A percentile compares a stretch with the other conserved stretches of the same genome.
phyloP scores from a whole-genome alignment of 2,329 filamentous ascomycete genomes.

The Phialophora tarda region DNA sequence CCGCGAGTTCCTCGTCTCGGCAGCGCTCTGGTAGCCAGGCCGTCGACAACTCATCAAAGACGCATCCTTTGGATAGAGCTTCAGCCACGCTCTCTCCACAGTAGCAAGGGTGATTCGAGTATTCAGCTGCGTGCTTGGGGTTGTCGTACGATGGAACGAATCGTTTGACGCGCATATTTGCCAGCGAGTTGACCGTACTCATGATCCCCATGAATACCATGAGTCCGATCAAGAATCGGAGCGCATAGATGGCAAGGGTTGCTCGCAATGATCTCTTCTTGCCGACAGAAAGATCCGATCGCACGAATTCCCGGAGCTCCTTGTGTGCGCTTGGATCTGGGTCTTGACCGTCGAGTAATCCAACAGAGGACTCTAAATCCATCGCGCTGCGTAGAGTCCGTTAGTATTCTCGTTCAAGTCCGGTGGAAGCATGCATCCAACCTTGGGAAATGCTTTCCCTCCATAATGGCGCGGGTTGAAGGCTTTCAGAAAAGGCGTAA shows the following conservation, averaged over 20 bases:
- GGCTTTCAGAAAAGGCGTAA: no score
- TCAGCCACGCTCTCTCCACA: slow-evolving; percentile 8
- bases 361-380: slow-evolving; percentile 6
- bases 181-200: not conserved
- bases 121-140: slow-evolving; percentile 13
- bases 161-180: slow-evolving; percentile 5
- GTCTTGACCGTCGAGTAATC: slow-evolving; percentile 1
- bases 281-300: not conserved
- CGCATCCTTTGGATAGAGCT: slow-evolving; percentile 9
- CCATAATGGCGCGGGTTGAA: no score
- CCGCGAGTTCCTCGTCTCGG: slow-evolving; percentile 7
- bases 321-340: slow-evolving; percentile 4
- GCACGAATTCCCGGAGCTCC: slow-evolving; percentile 1
- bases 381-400: not conserved
- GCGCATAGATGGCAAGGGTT: not conserved
- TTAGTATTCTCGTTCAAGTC: not conserved
- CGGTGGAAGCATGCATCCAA: no score
- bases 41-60: slow-evolving; percentile 10
- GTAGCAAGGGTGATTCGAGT: slow-evolving; percentile 10
- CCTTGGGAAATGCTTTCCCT: no score
- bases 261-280: slow-evolving; percentile 3
- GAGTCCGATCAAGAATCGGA: slow-evolving; percentile 2
- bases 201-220: slow-evolving; percentile 10
- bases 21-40: slow-evolving; percentile 9
- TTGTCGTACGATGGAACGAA: slow-evolving; percentile 12